Base-by-base conservation (phyloP, 2,329 filamentous ascomycete species). In the Bipolaris oryzae region DNA sequence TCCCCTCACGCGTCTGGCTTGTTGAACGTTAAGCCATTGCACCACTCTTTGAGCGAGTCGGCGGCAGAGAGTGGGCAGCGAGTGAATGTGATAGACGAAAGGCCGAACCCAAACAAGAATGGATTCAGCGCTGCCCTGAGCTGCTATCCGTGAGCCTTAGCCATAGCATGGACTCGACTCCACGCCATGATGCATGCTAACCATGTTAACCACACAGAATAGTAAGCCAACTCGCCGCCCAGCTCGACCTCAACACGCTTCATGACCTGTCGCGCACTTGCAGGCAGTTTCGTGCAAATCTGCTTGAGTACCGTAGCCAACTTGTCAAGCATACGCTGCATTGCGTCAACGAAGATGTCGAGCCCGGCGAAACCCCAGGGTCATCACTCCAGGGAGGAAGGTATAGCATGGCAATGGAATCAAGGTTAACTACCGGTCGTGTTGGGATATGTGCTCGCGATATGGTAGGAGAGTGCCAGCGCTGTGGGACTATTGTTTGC, bases 171-270 rank as follows among this genome's bases (percentile, higher is more conserved):
- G 68, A 73, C 65, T 52, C 53, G 58, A 60, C 61, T 71, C 67
- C 66, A 43, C 61, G 61, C 60, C 48, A 35, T 39, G 58, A 68
- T 61, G 62, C 49, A 58, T 69, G 71, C 73, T 76, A 63, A 75
- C 69, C 57, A 68, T 6, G 37, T 57, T 58, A 49, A 58, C 62
- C 44, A 41, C 61, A 57, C 79, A 96, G 92, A 68, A 86, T 96
- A 72, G 87, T 90, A 66, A 85, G 87, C 62, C 85, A 89, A 67
- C 85, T 97, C 63, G 89, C 90, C 46, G 84, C 86, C 31, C 84
- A 85, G 66, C 86, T 97, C 73, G 94, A 98, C 74, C 85, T 96
- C 48, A 96, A 94, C 75, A 89, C 91, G 13, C 85, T 97, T 68
- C 89, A 96, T 75, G 87, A 89, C 62, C 85, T 98, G 18, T 90